These are phyloP conservation scores for Lactarius akahatsu DNA, from an alignment of 768 basidiomycete genomes.

Conservation along the genomic window DNA sequence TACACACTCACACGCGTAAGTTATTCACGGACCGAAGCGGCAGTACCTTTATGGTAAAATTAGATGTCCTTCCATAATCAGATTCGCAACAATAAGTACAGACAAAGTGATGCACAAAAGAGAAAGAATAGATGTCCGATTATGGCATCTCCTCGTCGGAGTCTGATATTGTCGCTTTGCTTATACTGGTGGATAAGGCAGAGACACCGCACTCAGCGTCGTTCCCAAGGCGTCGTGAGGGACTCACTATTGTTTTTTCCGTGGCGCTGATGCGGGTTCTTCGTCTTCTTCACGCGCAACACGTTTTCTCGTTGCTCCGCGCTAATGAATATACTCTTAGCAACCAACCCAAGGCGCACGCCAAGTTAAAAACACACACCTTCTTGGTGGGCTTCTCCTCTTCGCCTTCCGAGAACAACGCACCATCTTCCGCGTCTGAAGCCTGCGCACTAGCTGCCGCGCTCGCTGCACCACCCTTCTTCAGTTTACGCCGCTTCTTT, in stretches of 20 bases:
- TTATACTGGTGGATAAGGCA: conserved; percentile 57
- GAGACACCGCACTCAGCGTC: not conserved
- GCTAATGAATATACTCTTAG: conserved; percentile 20
- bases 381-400: conserved; percentile 66
- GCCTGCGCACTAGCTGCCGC: conserved; percentile 43
- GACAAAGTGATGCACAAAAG: not conserved
- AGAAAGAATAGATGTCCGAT: not conserved
- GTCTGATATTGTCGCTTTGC: conserved; percentile 83
- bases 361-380: conserved; percentile 40
- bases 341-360: not conserved
- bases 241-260: conserved; percentile 76
- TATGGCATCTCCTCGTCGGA: conserved; percentile 75
- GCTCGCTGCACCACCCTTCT: conserved; percentile 48
- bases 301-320: conserved; percentile 61
- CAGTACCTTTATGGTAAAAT: not conserved
- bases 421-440: conserved; percentile 61
- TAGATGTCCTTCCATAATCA: not conserved
- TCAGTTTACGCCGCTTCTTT: conserved; percentile 73
- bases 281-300: conserved; percentile 80
- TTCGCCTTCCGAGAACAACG: conserved; percentile 70
- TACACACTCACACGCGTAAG: not conserved
- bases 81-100: not conserved
- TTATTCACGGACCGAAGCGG: not conserved
- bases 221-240: not conserved
- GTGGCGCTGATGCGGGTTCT: conserved; percentile 56